Base-by-base conservation (phyloP, 2,329 filamentous ascomycete genomes). In the Epichloe typhina region DNA sequence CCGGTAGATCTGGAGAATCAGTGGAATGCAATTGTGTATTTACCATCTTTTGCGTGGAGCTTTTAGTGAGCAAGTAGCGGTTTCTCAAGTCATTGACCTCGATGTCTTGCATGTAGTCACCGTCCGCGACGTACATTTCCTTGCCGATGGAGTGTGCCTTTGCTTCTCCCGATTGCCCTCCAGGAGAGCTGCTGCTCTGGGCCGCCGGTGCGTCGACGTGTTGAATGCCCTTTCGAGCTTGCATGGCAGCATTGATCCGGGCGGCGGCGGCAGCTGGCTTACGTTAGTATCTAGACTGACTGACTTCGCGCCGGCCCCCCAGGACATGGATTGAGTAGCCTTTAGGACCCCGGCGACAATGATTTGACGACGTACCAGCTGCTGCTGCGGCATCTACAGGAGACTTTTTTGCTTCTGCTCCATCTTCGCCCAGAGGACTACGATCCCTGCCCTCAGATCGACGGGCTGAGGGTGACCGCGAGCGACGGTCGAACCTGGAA, bases 1-100 rank as follows among this genome's bases (percentile, higher is more conserved):
- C 58, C 59, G 58, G 60, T 56, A 59, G 62, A 64, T 63, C 61
- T 64, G 59, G 61, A 60, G 49, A 55, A 66, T 69, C 64, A 69
- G 63, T 72, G 64, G 54, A 59, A 49, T 35, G 42, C 52, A 47
- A 45, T 39, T 47, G 79, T 71, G 70, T 84, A 90, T 85, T 95
- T 96, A 98, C 93, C 91, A 93, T 95, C 81, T 95, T 95, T 77
- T 97, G 93, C 58, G 89, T 95, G 62, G 88, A 86, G 63, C 90
- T 89, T 75, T 96, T 97, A 57, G 91, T 98, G 72, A 98, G 78
- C 67, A 90, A 85, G 69, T 98, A 98, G 61, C 91, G 87, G 67
- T 97, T 98, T 57, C 91, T 85, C 63, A 97, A 72, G 69, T 97
- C 91, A 69, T 98, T 98, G 74, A 98, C 88, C 74, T 97, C 93